Conservation (phyloP, 108 stramenopile species). For the Cyclotella atomus region DNA sequence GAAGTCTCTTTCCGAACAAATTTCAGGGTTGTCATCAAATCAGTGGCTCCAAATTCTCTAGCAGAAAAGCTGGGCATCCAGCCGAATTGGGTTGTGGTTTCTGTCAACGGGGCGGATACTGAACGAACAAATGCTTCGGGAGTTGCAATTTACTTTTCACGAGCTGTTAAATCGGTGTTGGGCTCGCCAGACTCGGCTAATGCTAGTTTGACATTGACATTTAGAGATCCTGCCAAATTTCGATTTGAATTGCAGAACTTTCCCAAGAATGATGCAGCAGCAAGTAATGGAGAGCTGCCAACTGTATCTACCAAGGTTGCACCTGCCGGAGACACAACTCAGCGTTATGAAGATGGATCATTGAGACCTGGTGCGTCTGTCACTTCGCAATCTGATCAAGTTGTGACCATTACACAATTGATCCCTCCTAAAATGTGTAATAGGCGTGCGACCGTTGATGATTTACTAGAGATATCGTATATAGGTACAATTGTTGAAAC, state of each 20-base stretch:
- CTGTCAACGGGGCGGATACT: constrained; percentile 58
- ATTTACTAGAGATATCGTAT: constrained; percentile 84
- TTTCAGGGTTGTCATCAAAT: constrained; percentile 75
- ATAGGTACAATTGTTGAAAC: constrained; percentile 75
- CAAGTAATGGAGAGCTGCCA: constrained; percentile 31
- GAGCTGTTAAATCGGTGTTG: constrained; percentile 44
- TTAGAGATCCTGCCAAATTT: constrained; percentile 76
- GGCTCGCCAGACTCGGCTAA: constrained; percentile 7
- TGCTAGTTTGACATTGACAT: constrained; percentile 53
- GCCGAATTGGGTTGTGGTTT: constrained; percentile 70
- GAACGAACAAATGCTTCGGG: constrained; percentile 74
- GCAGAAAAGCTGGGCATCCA: constrained; percentile 67
- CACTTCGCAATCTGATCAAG: constrained; percentile 71
- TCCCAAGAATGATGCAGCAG: constrained; percentile 1
- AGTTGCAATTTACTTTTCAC: constrained; percentile 66
- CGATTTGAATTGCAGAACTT: constrained; percentile 49
- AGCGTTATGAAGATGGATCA: constrained; percentile 72
- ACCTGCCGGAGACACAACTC: constrained; percentile 79
- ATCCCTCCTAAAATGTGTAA: constrained; percentile 78
- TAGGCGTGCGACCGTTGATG: constrained; percentile 68
- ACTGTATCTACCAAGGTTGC: constrained; percentile 72
- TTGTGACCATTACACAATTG: constrained; percentile 71
- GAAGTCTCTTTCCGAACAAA: constrained; percentile 79
- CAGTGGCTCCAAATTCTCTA: constrained; percentile 65
- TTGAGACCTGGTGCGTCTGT: constrained; percentile 41